These are phyloP conservation scores for Mycena amicta DNA, from an alignment of 768 basidiomycete genomes.

Conservation along the genomic window DNA sequence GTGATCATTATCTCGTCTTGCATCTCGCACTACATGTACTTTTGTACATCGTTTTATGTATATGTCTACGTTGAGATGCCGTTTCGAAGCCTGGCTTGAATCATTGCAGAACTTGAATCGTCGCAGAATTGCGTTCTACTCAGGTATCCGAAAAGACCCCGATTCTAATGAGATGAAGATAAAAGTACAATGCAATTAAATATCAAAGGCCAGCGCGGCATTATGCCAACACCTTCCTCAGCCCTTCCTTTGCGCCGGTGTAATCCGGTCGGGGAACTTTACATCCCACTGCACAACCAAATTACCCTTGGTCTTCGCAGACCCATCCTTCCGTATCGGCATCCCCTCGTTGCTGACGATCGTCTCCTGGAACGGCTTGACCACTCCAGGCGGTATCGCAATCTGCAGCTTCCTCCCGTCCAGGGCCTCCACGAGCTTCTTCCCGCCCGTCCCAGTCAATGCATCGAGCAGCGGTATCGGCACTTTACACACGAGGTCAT, in stretches of 20 bases:
- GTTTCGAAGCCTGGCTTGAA: too few relatives aligned
- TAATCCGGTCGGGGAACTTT: slow-evolving; percentile 78
- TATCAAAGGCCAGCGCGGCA: not conserved
- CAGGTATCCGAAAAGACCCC: too few relatives aligned
- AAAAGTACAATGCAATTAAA: too few relatives aligned
- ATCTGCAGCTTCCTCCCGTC: slow-evolving; percentile 82
- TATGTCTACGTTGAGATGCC: too few relatives aligned
- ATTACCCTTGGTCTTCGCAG: slow-evolving; percentile 76
- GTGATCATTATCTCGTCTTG: too few relatives aligned
- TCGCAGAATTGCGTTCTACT: too few relatives aligned
- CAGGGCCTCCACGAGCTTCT: slow-evolving; percentile 66
- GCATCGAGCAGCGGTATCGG: slow-evolving; percentile 83
- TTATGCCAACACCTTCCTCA: slow-evolving; percentile 66
- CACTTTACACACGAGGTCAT: slow-evolving; percentile 68
- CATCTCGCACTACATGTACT: too few relatives aligned
- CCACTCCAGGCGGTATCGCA: slow-evolving; percentile 61
- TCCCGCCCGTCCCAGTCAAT: slow-evolving; percentile 55
- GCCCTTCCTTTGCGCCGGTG: slow-evolving; percentile 78
- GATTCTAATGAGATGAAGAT: too few relatives aligned
- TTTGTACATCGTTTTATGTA: too few relatives aligned
- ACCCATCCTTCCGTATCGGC: slow-evolving; percentile 85
- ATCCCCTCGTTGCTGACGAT: slow-evolving; percentile 80
- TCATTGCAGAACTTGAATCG: too few relatives aligned
- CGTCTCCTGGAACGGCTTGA: slow-evolving; percentile 79
- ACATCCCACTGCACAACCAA: slow-evolving; percentile 83